Conservation (phyloP, 1,284 basidiomycete species). For the Phellinidium pouzarii region DNA sequence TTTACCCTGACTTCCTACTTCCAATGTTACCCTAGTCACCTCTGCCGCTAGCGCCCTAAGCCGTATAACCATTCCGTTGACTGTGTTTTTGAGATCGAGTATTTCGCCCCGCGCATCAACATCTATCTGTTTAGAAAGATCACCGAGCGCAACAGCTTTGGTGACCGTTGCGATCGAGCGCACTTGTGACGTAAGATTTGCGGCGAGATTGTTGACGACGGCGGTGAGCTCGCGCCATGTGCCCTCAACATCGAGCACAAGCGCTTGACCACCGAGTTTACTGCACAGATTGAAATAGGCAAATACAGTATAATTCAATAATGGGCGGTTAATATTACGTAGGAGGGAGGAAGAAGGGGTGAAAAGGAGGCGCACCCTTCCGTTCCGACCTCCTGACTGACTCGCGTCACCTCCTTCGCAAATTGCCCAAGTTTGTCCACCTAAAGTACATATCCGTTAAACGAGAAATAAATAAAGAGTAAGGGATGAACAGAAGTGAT, state of each 20-base stretch:
- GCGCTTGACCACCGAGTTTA: conserved; percentile 87
- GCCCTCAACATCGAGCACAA: conserved; percentile 89
- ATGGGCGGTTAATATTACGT: conserved; percentile 7
- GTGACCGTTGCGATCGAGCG: conserved; percentile 93
- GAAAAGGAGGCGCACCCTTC: conserved; percentile 52
- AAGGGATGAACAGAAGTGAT: conserved; percentile 19
- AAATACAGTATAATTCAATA: not conserved
- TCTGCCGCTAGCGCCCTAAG: conserved; percentile 89
- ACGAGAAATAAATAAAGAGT: conserved; percentile 14
- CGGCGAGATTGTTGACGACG: conserved; percentile 90
- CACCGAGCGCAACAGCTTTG: conserved; percentile 95
- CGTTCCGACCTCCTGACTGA: conserved; percentile 88
- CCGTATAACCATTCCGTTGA: conserved; percentile 95
- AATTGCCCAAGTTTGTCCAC: conserved; percentile 77
- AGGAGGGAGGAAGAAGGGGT: conserved; percentile 15
- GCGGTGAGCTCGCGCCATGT: conserved; percentile 89
- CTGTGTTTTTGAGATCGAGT: conserved; percentile 93
- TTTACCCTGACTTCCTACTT: conserved; percentile 89
- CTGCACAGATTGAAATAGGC: conserved; percentile 30
- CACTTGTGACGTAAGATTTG: conserved; percentile 92
- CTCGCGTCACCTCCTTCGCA: conserved; percentile 80
- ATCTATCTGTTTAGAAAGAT: conserved; percentile 93
- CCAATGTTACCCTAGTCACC: conserved; percentile 91
- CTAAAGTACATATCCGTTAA: conserved; percentile 31
- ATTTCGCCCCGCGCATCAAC: conserved; percentile 97